Percentiles rank a stretch among this genome's conserved stretches.
These are phyloP conservation scores for Cystobasidium tubakii DNA, from an alignment of 768 basidiomycete genomes.

Conservation along the genomic window DNA sequence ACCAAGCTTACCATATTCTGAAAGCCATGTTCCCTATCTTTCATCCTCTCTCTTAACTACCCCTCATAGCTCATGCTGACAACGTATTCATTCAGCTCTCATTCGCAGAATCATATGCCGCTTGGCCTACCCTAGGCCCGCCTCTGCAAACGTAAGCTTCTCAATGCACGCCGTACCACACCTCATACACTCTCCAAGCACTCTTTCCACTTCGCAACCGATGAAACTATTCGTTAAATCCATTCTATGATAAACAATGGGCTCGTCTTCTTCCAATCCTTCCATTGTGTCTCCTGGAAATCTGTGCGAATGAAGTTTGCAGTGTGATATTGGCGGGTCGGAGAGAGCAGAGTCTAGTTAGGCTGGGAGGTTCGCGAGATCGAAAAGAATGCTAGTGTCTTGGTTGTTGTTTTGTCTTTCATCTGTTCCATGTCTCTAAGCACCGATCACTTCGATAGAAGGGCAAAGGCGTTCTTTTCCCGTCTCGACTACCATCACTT, in stretches of 20 bases:
- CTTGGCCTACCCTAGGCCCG: too few species aligned
- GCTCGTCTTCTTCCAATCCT: not conserved
- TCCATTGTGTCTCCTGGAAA: not conserved
- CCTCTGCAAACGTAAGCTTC: not conserved
- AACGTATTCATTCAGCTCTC: too few species aligned
- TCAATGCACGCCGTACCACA: not conserved
- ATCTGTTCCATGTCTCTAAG: not conserved
- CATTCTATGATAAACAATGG: slow-evolving; percentile 24
- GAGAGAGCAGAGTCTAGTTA: not conserved
- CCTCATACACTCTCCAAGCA: not conserved
- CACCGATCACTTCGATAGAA: not conserved
- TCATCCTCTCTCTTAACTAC: not conserved
- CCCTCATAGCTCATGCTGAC: not conserved
- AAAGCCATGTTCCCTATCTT: slow-evolving; percentile 6
- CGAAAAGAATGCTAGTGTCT: slow-evolving; percentile 1
- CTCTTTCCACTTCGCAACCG: not conserved
- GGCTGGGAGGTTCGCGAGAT: not conserved
- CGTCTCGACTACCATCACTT: not conserved
- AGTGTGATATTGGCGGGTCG: not conserved
- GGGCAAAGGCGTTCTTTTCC: not conserved
- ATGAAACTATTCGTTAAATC: slow-evolving; percentile 24
- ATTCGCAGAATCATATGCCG: too few species aligned
- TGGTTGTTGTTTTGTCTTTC: not conserved
- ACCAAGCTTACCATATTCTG: slow-evolving; percentile 37
- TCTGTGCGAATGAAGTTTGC: not conserved